These are phyloP conservation scores for Stropharia rugosoannulata DNA, from an alignment of 768 basidiomycete genomes.

Conservation along the genomic window DNA sequence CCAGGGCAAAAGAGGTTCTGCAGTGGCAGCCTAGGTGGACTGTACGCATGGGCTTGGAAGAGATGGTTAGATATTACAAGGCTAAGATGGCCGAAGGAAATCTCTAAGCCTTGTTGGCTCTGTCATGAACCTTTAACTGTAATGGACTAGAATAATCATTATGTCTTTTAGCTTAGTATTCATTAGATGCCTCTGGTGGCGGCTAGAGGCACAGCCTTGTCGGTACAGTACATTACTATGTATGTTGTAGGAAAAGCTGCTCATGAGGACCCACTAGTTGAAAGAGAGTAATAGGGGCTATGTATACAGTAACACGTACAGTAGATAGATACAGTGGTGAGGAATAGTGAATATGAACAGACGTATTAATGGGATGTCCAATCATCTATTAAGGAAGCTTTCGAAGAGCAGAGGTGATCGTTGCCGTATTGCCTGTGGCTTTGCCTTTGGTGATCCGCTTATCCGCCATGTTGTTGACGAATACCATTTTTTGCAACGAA, in stretches of 20 bases:
- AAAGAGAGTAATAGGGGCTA: no score
- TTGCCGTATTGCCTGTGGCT: background rate
- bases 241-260: no score
- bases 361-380: no score
- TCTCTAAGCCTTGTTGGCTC: slow-evolving; percentile 37
- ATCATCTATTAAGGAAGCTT: background rate
- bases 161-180: background rate
- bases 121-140: no score
- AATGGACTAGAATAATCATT: no score
- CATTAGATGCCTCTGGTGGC: background rate
- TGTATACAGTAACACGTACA: no score
- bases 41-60: slow-evolving; percentile 89
- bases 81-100: slow-evolving; percentile 85
- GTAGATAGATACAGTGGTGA: no score
- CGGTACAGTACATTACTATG: no score
- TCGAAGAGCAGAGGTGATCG: background rate
- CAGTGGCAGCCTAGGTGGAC: slow-evolving; percentile 94
- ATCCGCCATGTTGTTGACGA: background rate
- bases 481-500: slow-evolving; percentile 3
- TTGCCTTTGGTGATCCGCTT: background rate
- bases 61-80: slow-evolving; percentile 94
- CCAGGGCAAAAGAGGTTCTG: slow-evolving; percentile 80
- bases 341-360: background rate
- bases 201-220: no score
- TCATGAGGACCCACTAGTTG: no score